These are phyloP conservation scores for Globisporangium cederbergense DNA, from an alignment of 352 stramenopile species.

Conservation along the genomic window DNA sequence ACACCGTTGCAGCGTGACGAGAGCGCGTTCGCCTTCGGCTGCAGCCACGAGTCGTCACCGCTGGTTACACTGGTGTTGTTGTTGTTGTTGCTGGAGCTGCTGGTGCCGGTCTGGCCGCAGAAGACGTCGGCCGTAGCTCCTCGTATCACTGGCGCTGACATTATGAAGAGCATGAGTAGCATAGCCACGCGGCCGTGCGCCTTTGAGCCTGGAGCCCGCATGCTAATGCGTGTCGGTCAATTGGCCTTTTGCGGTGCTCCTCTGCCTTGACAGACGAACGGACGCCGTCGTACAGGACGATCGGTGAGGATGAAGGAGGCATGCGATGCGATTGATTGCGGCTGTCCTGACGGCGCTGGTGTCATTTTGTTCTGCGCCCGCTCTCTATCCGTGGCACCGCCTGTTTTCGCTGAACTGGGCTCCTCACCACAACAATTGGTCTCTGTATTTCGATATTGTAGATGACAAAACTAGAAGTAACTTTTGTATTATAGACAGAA, in stretches of 20 bases:
- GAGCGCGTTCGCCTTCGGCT: constrained; percentile 5
- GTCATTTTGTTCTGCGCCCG: background rate
- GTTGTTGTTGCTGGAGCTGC: background rate
- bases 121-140: background rate
- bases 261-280: too few species aligned
- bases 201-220: background rate
- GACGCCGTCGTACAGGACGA: too few species aligned
- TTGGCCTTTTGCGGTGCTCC: too few species aligned
- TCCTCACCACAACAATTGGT: background rate
- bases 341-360: background rate
- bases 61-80: background rate
- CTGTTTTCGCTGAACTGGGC: constrained; percentile 1
- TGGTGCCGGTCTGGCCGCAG: background rate
- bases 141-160: background rate
- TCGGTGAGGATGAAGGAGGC: too few species aligned
- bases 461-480: too few species aligned
- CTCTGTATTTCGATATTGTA: background rate
- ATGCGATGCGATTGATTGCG: background rate
- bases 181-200: background rate
- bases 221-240: background rate
- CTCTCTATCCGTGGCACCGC: background rate
- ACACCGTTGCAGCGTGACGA: constrained; percentile 8
- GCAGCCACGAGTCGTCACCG: background rate
- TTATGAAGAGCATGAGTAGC: background rate
- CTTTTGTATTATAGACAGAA: too few species aligned